Evolutionary conservation across 306 rosid species (phyloP), one percentile per base, ranked within the genome.

Genomic region (Alnus rubra): DNA sequence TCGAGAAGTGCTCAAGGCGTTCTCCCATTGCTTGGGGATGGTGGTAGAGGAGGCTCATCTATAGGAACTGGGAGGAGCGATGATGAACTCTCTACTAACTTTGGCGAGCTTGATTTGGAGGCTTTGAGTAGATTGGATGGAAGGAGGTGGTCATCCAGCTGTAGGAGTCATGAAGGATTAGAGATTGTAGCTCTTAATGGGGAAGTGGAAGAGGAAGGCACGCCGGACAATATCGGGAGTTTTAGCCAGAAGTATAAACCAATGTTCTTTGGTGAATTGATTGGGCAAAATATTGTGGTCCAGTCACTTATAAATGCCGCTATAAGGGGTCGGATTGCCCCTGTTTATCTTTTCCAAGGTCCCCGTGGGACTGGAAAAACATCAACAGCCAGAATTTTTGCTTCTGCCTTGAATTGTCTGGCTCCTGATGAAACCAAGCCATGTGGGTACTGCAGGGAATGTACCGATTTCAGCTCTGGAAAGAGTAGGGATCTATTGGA

Each of bases 311-410:
- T 83, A 67, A 95, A 84, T 81, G 92, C 99, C 49, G 81, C 89
- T 87, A 87, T 86, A 9, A 93, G 94, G 87, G 86, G 93, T 28
- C 86, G 99, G 37, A 91, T 95, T 74, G 98, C 98, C 76, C 98
- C 98, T 2, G 94, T 95, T 74, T 95, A 95, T 91, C 99, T 95
- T 77, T 95, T 95, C 79, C 98, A 93, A 79, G 99, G 99, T 70
- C 97, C 99, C 28, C 92, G 99, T 9, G 99, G 99, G 30, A 95
- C 97, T 70, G 99, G 99, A 74, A 95, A 95, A 88, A 88, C 98
- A 49, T 90, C 98, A 31, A 80, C 99, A 6, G 97, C 99, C 45
- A 89, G 94, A 82, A 93, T 93, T 83, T 95, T 95, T 81, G 85
- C 99, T 51, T 89, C 99, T 68, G 91, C 99, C 59, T 83, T 93